Percentiles rank a stretch among this genome's conserved stretches.
Evolutionary conservation across 2,329 filamentous ascomycete species (phyloP).

Genomic region (Niveomyces coronatus): DNA sequence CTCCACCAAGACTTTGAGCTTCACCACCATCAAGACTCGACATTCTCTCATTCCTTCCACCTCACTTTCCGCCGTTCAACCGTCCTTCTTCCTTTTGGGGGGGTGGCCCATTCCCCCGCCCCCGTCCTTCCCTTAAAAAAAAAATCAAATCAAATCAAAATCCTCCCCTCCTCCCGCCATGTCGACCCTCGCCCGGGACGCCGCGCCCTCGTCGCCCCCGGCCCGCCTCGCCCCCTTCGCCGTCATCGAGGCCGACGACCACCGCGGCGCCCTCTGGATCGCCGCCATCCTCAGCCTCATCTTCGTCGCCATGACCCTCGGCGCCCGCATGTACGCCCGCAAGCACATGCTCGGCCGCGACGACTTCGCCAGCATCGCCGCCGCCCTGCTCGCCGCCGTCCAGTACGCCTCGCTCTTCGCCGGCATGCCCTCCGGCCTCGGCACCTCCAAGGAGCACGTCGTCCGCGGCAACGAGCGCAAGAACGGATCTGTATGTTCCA

Average conservation of each 20-base stretch:
- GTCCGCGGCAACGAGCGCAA: conserved; percentile 5
- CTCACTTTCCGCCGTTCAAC: too few relatives aligned
- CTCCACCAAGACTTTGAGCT: too few relatives aligned
- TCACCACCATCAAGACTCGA: too few relatives aligned
- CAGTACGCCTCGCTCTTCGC: conserved; percentile 11
- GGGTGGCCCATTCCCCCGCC: too few relatives aligned
- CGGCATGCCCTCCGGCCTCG: conserved; percentile 9
- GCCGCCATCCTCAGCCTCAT: conserved; percentile 12
- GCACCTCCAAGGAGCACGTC: conserved; percentile 10
- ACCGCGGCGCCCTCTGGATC: conserved; percentile 14
- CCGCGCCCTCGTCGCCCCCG: conserved; percentile 8
- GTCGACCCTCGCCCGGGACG: too few relatives aligned
- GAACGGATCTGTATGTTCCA: conserved; percentile 6
- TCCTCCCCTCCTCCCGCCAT: too few relatives aligned
- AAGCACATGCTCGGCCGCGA: conserved; percentile 12
- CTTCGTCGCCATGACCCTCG: conserved; percentile 8
- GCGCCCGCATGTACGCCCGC: conserved; percentile 10
- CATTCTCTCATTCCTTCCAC: too few relatives aligned
- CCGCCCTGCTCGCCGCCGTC: conserved; percentile 2
- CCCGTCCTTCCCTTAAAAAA: too few relatives aligned
- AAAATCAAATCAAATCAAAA: too few relatives aligned
- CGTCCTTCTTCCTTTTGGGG: too few relatives aligned
- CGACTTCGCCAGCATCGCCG: conserved; percentile 9
- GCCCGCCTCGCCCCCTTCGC: conserved; percentile 7
- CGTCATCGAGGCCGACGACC: conserved; percentile 8